Conservation (phyloP, 2,329 filamentous ascomycete genomes). For the Aaosphaeria arxii region DNA sequence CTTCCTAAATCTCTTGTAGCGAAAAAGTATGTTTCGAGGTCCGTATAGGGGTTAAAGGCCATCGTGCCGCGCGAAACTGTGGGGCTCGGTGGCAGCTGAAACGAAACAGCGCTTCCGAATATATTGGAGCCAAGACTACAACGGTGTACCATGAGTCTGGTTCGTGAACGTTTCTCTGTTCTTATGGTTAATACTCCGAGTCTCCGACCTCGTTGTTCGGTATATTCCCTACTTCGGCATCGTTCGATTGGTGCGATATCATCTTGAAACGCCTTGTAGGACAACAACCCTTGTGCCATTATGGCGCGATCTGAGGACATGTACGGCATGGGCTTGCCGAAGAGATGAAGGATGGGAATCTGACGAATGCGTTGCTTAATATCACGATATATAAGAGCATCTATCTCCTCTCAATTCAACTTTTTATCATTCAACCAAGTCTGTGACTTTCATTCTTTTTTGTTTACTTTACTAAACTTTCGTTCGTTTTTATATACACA, state of each 20-base stretch:
- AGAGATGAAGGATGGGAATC: background rate
- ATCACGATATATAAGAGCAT: background rate
- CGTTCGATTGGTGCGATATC: conserved; percentile 8
- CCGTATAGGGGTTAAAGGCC: no score
- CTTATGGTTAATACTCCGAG: conserved; percentile 5
- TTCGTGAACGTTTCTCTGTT: background rate
- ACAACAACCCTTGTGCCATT: conserved; percentile 1
- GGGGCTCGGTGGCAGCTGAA: background rate
- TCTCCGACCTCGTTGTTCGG: background rate
- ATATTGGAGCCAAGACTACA: background rate
- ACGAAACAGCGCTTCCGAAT: background rate
- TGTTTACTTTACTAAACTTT: conserved; percentile 8
- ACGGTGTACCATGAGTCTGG: background rate
- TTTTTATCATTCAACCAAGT: conserved; percentile 1
- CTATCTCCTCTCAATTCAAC: background rate
- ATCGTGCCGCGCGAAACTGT: background rate
- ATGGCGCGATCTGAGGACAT: background rate
- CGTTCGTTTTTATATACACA: conserved; percentile 10
- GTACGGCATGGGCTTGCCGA: background rate
- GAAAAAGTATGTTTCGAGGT: no score
- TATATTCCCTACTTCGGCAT: background rate
- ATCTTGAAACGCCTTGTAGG: conserved; percentile 2
- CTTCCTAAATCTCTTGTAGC: no score
- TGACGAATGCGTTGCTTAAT: no score
- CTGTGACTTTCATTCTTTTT: conserved; percentile 11